Evolutionary conservation across 2,329 filamentous ascomycete species (phyloP), one percentile per base, ranked within the genome.

Genomic region (Curvularia eragrostidis): DNA sequence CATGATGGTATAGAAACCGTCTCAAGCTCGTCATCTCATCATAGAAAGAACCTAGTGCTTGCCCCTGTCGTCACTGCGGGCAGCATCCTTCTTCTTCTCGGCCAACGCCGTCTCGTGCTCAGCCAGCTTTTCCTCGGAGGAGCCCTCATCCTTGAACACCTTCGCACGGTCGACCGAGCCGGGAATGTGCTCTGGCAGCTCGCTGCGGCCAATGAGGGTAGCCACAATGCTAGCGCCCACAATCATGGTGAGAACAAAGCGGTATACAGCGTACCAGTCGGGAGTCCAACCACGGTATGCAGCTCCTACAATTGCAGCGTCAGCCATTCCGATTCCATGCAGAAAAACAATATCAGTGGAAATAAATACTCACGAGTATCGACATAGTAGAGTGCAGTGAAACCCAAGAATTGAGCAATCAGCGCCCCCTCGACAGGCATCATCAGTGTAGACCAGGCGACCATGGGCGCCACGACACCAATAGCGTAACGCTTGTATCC

Each of bases 391-490:
- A 97, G 84, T 66, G 87, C 87, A 55, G 88, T 89, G 77, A 97
- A 97, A 36, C 91, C 89, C 52, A 89, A 77, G 80, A 97, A 97
- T 75, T 97, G 93, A 3, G 87, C 83, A 53, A 93, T 96, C 48
- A 97, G 81, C 1, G 93, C 93, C 76, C 91, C 91, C 76, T 96
- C 91, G 44, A 91, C 80, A 0, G 93, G 91, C 78, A 97, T 84
- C 48, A 96, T 81, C 32, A 96, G 84, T 10, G 93, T 97, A 3
- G 93, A 93, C 93, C 93, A 97, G 46, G 93, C 93, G 21, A 95
- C 80, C 44, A 90, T 86, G 1, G 93, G 89, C 5, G 92, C 89
- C 44, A 91, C 74, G 13, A 97, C 87, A 67, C 93, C 93, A 64
- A 93, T 87, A n/a, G 87, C 87, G 75, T 96, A 97, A 62, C 93